Percentiles rank a stretch among this genome's conserved stretches.
These are phyloP conservation scores for Cercospora beticola DNA, from an alignment of 2,329 filamentous ascomycete species.

Conservation along the genomic window DNA sequence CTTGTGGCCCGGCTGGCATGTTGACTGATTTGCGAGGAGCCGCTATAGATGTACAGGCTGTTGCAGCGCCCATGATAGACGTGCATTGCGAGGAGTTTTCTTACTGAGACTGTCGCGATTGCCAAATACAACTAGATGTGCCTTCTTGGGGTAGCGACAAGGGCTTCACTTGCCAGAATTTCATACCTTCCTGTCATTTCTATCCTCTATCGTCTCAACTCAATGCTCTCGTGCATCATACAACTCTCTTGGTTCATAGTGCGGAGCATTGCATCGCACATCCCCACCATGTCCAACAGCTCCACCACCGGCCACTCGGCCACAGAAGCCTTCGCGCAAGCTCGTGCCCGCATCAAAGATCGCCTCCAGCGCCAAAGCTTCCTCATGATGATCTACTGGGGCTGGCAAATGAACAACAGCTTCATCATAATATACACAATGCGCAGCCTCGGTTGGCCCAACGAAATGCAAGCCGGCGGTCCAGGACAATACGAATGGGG, in stretches of 20 bases:
- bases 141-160: neutral
- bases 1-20: conserved; percentile 20
- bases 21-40: conserved; percentile 17
- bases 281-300: neutral
- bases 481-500: conserved; percentile 9
- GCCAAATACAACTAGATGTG: neutral
- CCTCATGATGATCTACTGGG: conserved; percentile 7
- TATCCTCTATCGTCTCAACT: neutral
- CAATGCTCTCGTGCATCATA: neutral
- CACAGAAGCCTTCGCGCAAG: neutral
- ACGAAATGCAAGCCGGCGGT: conserved; percentile 2
- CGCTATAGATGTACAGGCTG: conserved; percentile 12
- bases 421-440: conserved; percentile 1
- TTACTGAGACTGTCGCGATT: conserved; percentile 5
- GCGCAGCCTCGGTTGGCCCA: neutral
- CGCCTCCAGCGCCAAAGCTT: conserved; percentile 4
- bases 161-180: neutral
- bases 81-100: conserved; percentile 29
- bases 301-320: neutral
- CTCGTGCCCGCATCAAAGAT: neutral
- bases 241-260: neutral
- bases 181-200: neutral
- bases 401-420: conserved; percentile 5
- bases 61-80: conserved; percentile 21
- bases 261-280: neutral